Base-by-base conservation (phyloP, 768 basidiomycete genomes). In the Filobasidium floriforme region DNA sequence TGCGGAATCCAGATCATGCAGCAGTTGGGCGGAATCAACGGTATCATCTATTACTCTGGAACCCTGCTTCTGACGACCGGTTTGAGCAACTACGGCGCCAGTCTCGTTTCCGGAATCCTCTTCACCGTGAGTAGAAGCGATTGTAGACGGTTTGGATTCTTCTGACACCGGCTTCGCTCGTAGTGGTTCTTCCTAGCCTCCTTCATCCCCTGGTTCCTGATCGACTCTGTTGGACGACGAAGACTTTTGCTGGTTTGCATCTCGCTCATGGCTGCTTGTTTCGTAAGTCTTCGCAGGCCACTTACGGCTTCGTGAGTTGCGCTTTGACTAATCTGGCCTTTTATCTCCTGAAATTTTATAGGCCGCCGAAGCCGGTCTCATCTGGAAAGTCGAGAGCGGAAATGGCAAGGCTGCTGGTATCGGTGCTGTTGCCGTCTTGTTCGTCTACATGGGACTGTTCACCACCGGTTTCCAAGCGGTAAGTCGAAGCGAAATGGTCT, bases 101-200 rank as follows among this genome's bases (percentile, higher is more conserved):
- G 72, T n/a, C 65, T 75, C 1, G 65, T 75, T 10, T 65, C 73
- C 32, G 73, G 73, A 15, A 65, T 67, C 41, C 65, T 75, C 14
- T 75, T 75, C 66, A 74, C 72, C 24, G 46, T 51, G 24, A 24
- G 46, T 12, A 19, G 46, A 12, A 5, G 4, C 46, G 46, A 24
- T 51, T 18, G 19, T 6, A 4, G 46, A 12, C 3, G 6, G 32
- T 4, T 37, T 18, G 4, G 6, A 51, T 12, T 5, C 19, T 5
- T 51, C 24, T 24, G 4, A 51, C 46, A 3, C 12, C 6, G 18
- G 12, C 12, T 18, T 32, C 54, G 6, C 54, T 26, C 22, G 19
- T 57, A 57, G 54, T 76, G 75, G 74, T 76, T 76, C 72, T 76
- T 76, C 67, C 66, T 74, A 62, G 74, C 74, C 26, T 76, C 75